Base-by-base conservation (phyloP, 208 protist genomes). In the Phytomonas francai region DNA sequence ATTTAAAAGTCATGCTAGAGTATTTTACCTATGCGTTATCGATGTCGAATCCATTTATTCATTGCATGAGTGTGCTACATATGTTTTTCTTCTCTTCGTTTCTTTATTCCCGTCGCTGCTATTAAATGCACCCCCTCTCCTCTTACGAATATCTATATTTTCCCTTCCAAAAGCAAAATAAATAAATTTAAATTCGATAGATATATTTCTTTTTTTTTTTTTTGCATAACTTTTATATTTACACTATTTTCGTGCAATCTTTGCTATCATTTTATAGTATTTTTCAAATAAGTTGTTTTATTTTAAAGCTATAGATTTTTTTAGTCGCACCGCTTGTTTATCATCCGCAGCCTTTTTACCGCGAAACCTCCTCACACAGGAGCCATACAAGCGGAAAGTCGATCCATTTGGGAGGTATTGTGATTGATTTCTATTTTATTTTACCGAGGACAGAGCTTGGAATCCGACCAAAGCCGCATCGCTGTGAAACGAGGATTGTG, bases 141-240 rank as follows among this genome's bases (percentile, higher is more conserved):
- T 49, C 12, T 22, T 62, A 62, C 3, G 16, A 19, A 62, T 62
- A 62, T 22, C 16, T 39, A 56, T 65, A 51, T 11, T 9, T 63
- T 12, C 30, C 27, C 9, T 62, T 12, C 12, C n/a, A 34, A 42
- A 51, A 33, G 28, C 3, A 29, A 65, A 63, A 16, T 25, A 42
- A 63, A 30, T 65, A 33, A 32, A 9, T 69, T n/a, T 69, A n/a
- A 19, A 36, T 3, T 27, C 16, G 42, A 58, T 30, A 32, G 22
- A 58, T 36, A 69, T 34, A 67, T n/a, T 11, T 25, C 67, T 32
- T 33, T 39, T 39, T 69, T n/a, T 11, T 25, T 69, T 32, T 33
- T 39, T 39, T 51, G 29, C 6, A 36, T 56, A 56, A 19, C 58
- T 65, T 31, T 63, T 67, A 31, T 54, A n/a, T 65, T 34, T 54